Evolutionary conservation across 257 asterid species (phyloP), one percentile per base, ranked within the genome.

Genomic region (Solanum etuberosum): DNA sequence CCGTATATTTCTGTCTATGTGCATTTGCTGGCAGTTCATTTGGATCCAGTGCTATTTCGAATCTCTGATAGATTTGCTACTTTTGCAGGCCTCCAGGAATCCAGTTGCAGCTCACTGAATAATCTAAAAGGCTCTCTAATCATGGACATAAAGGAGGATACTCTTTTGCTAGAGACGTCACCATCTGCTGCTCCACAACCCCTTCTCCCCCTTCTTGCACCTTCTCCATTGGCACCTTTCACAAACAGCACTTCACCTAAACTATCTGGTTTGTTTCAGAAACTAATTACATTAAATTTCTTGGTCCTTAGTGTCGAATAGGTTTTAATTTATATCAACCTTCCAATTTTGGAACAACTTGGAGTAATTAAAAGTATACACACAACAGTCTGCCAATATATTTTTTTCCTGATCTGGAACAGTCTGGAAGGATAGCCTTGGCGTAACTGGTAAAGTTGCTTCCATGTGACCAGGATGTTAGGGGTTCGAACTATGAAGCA

Each of bases 161-260:
- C 46, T n/a, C 94, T 93, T 90, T 85, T 96, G 83, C 98, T 95
- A 1, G 89, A 91, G 87, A 92, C 61, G 51, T 91, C 98, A 46
- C 99, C 98, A 10, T 90, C 83, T 76, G 90, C 92, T 76, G 86
- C 97, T 86, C 97, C 99, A 82, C 93, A 89, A 91, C 98, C 98
- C 38, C 92, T 93, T 87, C 95, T 96, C 83, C 99, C 99, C 87
- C 93, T 96, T 88, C 92, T 94, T 21, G 99, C 99, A 46, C 99
- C 99, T 74, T 97, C 99, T 87, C 99, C 99, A 14, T 88, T 96
- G 92, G 89, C 98, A 34, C 99, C 99, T 68, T 97, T 96, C 92
- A 91, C 98, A 38, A 96, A 96, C 86, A 94, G 94, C 92, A 94
- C 98, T 21, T 87, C 92, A 87, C 98, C 99, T 59, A 94, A 92